These are phyloP conservation scores for Cyanidioschyzon merolae DNA, from an alignment of 23 red algal species.

Conservation along the genomic window DNA sequence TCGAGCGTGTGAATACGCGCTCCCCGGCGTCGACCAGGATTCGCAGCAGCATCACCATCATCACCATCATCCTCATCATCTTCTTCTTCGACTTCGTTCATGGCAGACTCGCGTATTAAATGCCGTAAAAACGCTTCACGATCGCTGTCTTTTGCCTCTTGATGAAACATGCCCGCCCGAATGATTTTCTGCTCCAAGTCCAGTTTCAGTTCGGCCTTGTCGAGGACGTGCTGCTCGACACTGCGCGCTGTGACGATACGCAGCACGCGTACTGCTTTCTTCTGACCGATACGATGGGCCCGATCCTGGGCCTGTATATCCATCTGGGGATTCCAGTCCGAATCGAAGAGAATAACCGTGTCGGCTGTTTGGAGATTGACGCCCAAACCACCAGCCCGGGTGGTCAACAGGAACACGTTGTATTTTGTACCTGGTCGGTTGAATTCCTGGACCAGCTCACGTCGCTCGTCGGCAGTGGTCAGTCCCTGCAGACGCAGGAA, in stretches of 20 bases:
- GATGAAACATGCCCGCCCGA: conserved; percentile 92
- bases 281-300: conserved; percentile 97
- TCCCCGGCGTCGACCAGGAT: neutral
- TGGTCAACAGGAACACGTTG: conserved; percentile 88
- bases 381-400: conserved; percentile 85
- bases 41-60: neutral
- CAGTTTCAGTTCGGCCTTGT: conserved; percentile 71
- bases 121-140: conserved; percentile 74
- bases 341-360: conserved; percentile 99
- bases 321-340: conserved; percentile 99
- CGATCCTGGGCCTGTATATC: conserved; percentile 98
- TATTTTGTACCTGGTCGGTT: conserved; percentile 72
- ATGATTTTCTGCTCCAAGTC: conserved; percentile 95
- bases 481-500: conserved; percentile 83
- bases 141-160: conserved; percentile 79
- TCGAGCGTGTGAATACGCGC: conserved; percentile 11
- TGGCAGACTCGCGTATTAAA: conserved; percentile 51
- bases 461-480: conserved; percentile 77
- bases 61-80: conserved; percentile 38
- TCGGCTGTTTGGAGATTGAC: conserved; percentile 97
- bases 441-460: conserved; percentile 67
- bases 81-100: conserved; percentile 55
- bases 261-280: conserved; percentile 73
- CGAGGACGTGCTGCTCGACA: conserved; percentile 82
- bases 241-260: conserved; percentile 72